Conservation (phyloP, 2,329 filamentous ascomycete genomes). For the Alternaria arbusti region DNA sequence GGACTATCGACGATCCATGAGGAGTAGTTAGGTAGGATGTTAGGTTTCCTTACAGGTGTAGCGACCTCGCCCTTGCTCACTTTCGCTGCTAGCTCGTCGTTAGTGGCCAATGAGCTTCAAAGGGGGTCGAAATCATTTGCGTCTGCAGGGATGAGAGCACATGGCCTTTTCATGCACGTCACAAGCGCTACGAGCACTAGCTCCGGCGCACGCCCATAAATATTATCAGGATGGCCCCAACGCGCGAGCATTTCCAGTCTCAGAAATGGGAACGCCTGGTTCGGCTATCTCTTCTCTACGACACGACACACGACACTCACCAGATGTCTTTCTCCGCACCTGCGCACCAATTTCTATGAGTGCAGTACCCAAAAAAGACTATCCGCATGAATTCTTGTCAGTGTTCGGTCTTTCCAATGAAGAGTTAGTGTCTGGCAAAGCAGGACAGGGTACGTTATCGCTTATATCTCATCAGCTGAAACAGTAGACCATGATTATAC, state of each 20-base stretch:
- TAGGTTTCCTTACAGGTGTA: slow-evolving; percentile 3
- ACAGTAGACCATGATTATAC: background rate
- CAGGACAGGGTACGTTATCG: background rate
- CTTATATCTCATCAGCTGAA: background rate
- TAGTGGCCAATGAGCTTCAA: slow-evolving; percentile 1
- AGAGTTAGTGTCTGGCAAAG: background rate
- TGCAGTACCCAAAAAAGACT: background rate
- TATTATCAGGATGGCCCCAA: slow-evolving; percentile 1
- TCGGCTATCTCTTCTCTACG: background rate
- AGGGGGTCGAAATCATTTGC: background rate
- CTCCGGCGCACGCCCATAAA: slow-evolving; percentile 10
- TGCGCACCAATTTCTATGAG: background rate
- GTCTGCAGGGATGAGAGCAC: background rate
- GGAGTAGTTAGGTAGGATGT: slow-evolving; percentile 7
- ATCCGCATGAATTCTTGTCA: slow-evolving; percentile 1
- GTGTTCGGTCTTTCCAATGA: background rate
- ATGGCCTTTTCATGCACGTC: slow-evolving; percentile 20
- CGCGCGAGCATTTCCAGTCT: background rate
- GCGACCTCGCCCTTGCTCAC: slow-evolving; percentile 4
- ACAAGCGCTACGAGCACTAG: slow-evolving; percentile 16
- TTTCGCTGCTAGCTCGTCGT: slow-evolving; percentile 3
- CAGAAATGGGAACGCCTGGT: background rate
- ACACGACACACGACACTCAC: background rate
- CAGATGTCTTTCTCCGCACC: background rate
- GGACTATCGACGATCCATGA: slow-evolving; percentile 2